Evolutionary conservation across 306 rosid species (phyloP).

Genomic region (Hylodesmum podocarpum): DNA sequence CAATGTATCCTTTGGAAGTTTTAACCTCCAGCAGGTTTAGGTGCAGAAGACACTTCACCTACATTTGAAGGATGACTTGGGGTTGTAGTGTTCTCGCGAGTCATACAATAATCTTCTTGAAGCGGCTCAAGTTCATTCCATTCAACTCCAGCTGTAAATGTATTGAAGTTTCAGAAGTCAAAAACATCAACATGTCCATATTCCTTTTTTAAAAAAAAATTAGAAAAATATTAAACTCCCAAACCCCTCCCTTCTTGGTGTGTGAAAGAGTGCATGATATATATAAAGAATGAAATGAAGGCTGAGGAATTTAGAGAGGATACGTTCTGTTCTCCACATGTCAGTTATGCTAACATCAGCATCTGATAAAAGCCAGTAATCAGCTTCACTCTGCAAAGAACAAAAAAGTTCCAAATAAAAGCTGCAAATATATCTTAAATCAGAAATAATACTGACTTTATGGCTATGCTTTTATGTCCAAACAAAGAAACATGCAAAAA

Average conservation of each 20-base stretch:
- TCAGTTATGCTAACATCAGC: conserved; percentile 88
- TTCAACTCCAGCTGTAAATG: conserved; percentile 60
- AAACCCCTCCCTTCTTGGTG: conserved; percentile 15
- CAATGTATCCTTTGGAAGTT: conserved; percentile 20
- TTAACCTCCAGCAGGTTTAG: conserved; percentile 53
- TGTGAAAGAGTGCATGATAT: neutral
- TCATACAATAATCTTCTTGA: conserved; percentile 55
- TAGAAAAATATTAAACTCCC: neutral
- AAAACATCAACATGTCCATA: neutral
- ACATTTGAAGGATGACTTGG: conserved; percentile 44
- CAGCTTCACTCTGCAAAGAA: conserved; percentile 74
- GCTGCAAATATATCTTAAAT: conserved; percentile 17
- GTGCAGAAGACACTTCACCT: conserved; percentile 49
- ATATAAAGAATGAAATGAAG: conserved; percentile 1
- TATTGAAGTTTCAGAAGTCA: conserved; percentile 45
- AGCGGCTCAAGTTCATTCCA: conserved; percentile 69
- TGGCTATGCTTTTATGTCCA: neutral
- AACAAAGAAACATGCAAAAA: conserved; percentile 11
- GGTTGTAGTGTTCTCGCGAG: conserved; percentile 41
- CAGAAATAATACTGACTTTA: neutral
- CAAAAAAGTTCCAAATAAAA: conserved; percentile 24
- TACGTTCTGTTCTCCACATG: conserved; percentile 94
- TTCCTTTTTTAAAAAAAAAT: neutral
- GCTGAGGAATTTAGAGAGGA: conserved; percentile 32
- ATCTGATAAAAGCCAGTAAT: conserved; percentile 95